Base-by-base conservation (phyloP, 768 basidiomycete genomes). In the Russula sp. region DNA sequence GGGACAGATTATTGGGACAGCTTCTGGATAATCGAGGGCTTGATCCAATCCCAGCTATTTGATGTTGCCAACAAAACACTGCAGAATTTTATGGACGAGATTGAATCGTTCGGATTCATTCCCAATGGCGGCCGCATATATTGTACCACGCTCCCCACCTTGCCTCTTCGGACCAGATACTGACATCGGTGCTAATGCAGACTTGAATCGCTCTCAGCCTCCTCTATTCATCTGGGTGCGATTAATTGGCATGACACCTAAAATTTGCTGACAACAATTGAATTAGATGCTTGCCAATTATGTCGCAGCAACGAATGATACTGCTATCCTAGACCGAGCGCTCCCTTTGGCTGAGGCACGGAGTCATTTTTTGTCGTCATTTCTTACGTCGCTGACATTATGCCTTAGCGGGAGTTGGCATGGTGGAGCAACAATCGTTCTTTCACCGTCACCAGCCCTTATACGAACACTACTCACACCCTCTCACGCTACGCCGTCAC, bases 61-160 rank as follows among this genome's bases (percentile, higher is more conserved):
- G 78, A 78, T 58, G 79, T 90, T 57, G 89, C 82, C 61, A 89
- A 90, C 66, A 84, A 78, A 11, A 90, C 93, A 0, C 76, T 97
- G 39, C 84, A 91, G 66, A 96, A 97, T 76, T 97, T 98, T 71
- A 94, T 97, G 93, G 94, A 98, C 70, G 87, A 96, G 71, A 77
- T 98, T 51, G 84, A 88, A 45, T 71, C 72, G 27, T 84, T 90
- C 69, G 95, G 94, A 0, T 98, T 97, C 76, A 87, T 98, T 65
- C 95, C 95, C 1, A 98, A 97, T 69, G 95, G 95, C 7, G 94
- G 93, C 4, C 81, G 94, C 11, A 92, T 90, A 55, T 97, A 97
- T 70, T 97, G 88, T 87, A 69, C 6, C 16, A 18, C 61, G 31
- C 10, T 22, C 61, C 40, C 34, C 9, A n/a, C 35, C 48, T 16